Evolutionary conservation across 768 basidiomycete species (phyloP).

Genomic region (Boletus rufocinnamomeus): DNA sequence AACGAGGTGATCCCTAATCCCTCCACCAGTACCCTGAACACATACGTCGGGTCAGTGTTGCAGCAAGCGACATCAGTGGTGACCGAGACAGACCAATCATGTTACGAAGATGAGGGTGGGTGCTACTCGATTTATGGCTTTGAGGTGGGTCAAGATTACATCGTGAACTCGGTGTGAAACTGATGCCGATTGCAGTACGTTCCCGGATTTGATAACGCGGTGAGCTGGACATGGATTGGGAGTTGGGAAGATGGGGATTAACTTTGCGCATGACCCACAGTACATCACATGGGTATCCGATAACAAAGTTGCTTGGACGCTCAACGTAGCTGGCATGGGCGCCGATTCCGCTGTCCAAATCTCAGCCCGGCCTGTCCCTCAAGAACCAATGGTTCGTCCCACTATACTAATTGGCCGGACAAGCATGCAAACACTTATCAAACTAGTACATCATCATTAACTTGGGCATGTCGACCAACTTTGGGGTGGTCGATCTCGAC

Average conservation of each 20-base stretch:
- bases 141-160: constrained; percentile 46
- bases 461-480: constrained; percentile 61
- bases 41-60: constrained; percentile 64
- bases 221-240: constrained; percentile 34
- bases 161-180: neutral
- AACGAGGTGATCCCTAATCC: constrained; percentile 62
- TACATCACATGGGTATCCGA: constrained; percentile 87
- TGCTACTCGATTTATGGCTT: constrained; percentile 82
- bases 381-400: constrained; percentile 79
- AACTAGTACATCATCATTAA: constrained; percentile 55
- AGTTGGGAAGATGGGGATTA: neutral
- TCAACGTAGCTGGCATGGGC: constrained; percentile 67
- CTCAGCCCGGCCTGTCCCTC: constrained; percentile 64
- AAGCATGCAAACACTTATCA: constrained; percentile 1
- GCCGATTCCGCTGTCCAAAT: constrained; percentile 63
- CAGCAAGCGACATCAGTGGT: constrained; percentile 83
- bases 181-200: constrained; percentile 25
- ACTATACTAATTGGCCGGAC: neutral
- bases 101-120: constrained; percentile 62
- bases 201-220: constrained; percentile 66
- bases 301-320: constrained; percentile 70
- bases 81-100: constrained; percentile 62
- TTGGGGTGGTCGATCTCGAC: constrained; percentile 56
- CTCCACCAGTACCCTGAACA: constrained; percentile 56
- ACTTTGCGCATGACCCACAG: constrained; percentile 33